Evolutionary conservation across 2,329 filamentous ascomycete genomes (phyloP), one percentile per base, ranked within the genome.

Genomic region (Colletotrichum tofieldiae): DNA sequence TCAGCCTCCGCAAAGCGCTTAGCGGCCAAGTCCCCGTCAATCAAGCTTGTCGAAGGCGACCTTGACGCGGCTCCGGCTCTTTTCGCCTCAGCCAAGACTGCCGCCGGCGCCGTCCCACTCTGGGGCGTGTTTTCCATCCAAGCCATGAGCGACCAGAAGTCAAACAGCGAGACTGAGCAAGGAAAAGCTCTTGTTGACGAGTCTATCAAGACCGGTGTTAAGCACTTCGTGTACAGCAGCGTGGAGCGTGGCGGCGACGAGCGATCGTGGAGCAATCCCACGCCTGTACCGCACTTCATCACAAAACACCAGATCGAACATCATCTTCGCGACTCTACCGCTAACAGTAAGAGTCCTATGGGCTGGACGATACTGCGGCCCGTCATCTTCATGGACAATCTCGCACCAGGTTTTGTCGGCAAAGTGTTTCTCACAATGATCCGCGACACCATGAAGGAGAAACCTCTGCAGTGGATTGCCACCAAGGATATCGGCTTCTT

Each of bases 111-210:
- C n/a, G 59, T 62, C 35, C 80, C 81, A 2, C 83, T 91, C 35
- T 90, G 87, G 87, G 90, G 89, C 5, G 88, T 92, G 1, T 92
- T 88, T 77, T 88, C 86, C 58, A 88, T 92, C 1, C 89, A 91
- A 79, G 83, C 81, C 16, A 54, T 74, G 51, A 70, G 73, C 29
- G 6, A 32, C 29, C 29, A 32, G 29, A 32, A 32, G 29, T 32
- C 29, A 52, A 72, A 74, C 37, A 68, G 69, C 7, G 8, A 37
- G 23, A 20, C 58, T 65, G 4, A 47, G 0, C 90, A 93, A 78
- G 91, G 90, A 65, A 90, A 86, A 51, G 84, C 81, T 0, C 81
- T 93, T 9, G 83, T 92, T 67, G 87, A 92, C 70, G 87, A 85
- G n/a, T 84, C 88, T 3, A 77, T 92, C 69, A 84, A 86, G 35